These are phyloP conservation scores for Spatholobus suberectus DNA, from an alignment of 306 rosid genomes.

Conservation along the genomic window DNA sequence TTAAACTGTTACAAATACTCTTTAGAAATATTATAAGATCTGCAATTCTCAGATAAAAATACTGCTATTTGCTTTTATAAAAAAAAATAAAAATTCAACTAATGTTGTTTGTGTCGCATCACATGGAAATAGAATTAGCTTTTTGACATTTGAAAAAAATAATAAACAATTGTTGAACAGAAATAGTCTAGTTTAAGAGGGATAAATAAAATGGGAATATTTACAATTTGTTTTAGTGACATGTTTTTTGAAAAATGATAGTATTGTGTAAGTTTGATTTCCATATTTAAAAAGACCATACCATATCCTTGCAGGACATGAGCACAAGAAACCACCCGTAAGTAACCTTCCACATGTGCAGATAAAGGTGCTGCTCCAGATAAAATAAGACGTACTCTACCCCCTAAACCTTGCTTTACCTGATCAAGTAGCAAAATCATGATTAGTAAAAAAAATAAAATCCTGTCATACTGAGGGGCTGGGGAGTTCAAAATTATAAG, in stretches of 20 bases:
- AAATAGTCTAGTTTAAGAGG: not conserved
- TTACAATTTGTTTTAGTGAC: not conserved
- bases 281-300: slow-evolving; percentile 45
- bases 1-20: not conserved
- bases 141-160: not conserved
- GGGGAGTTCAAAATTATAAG: not conserved
- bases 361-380: slow-evolving; percentile 99
- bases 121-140: slow-evolving; percentile 19
- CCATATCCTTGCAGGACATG: slow-evolving; percentile 99
- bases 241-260: not conserved
- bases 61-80: not conserved
- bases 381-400: slow-evolving; percentile 83
- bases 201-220: not conserved
- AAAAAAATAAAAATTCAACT: not conserved
- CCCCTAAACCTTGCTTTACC: slow-evolving; percentile 96
- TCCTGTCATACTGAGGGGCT: not conserved
- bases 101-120: not conserved
- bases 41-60: not conserved
- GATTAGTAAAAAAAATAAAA: slow-evolving; percentile 45
- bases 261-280: slow-evolving; percentile 11
- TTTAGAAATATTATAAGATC: not conserved
- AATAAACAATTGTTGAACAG: not conserved
- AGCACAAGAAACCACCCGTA: slow-evolving; percentile 89
- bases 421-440: slow-evolving; percentile 48
- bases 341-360: slow-evolving; percentile 75